phyloP scores from a whole-genome alignment of 1,139 yeast genomes.

The Chernovozyma aurita region DNA sequence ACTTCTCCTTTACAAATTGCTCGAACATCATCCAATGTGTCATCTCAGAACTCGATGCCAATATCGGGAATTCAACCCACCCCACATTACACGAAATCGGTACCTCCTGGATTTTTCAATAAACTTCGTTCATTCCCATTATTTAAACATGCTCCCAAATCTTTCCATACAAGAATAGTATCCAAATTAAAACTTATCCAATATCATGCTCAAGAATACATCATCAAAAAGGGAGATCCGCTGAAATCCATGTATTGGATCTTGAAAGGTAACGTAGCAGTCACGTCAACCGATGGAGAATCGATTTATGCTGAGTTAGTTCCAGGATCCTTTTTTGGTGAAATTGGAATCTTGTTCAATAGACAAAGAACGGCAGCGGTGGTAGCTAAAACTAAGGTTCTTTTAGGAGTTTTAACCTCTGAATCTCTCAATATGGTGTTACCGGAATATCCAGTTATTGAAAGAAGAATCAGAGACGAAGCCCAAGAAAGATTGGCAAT shows the following conservation, averaged over 20 bases:
- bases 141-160: slow-evolving; percentile 60
- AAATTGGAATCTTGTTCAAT: slow-evolving; percentile 70
- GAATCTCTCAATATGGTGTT: slow-evolving; percentile 58
- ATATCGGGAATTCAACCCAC: slow-evolving; percentile 1
- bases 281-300: slow-evolving; percentile 73
- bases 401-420: slow-evolving; percentile 63
- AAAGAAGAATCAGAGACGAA: slow-evolving; percentile 67
- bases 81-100: slow-evolving; percentile 7
- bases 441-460: slow-evolving; percentile 59
- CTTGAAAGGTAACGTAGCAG: slow-evolving; percentile 66
- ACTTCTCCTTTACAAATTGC: not conserved
- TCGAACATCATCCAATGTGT: not conserved
- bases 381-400: slow-evolving; percentile 62
- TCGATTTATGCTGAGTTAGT: slow-evolving; percentile 64
- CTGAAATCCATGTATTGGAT: slow-evolving; percentile 82
- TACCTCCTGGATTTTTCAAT: slow-evolving; percentile 53
- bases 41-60: not conserved
- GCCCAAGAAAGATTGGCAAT: slow-evolving; percentile 72
- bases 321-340: slow-evolving; percentile 73
- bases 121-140: slow-evolving; percentile 56
- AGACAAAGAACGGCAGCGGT: slow-evolving; percentile 79
- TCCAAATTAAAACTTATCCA: slow-evolving; percentile 55
- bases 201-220: slow-evolving; percentile 62
- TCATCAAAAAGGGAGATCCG: slow-evolving; percentile 67
- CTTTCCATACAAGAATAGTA: slow-evolving; percentile 58